A percentile compares a stretch with the other conserved stretches of the same genome.
Evolutionary conservation across 371 early-diverging fungal genomes (phyloP).

Genomic region (Syncephalastrum monosporum): DNA sequence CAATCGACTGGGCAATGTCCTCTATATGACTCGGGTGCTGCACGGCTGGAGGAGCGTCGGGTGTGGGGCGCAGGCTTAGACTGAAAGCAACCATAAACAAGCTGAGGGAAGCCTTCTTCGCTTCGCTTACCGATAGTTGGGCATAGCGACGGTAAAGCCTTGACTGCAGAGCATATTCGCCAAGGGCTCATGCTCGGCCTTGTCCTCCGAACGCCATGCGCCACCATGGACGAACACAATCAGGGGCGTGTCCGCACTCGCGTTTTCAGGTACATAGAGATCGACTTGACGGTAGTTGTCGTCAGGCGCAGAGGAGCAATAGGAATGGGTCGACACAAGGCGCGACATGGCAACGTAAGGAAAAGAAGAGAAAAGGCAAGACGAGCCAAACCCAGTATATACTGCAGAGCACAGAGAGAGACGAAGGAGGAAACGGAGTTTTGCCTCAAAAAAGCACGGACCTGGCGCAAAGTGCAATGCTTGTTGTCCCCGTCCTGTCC

Average conservation of each 20-base stretch:
- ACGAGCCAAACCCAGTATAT: too few species aligned
- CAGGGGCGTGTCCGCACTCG: conserved; percentile 35
- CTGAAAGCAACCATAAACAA: conserved; percentile 12
- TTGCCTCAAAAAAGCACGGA: too few species aligned
- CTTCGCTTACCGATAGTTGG: conserved; percentile 63
- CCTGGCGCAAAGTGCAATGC: too few species aligned
- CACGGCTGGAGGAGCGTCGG: conserved; percentile 15
- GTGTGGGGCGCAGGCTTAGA: conserved; percentile 26
- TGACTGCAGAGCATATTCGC: conserved; percentile 38
- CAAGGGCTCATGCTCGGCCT: conserved; percentile 52
- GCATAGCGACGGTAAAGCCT: conserved; percentile 59
- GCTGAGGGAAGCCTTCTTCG: background rate
- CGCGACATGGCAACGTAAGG: conserved; percentile 1
- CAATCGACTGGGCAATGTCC: conserved; percentile 55
- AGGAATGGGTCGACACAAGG: background rate
- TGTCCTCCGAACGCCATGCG: conserved; percentile 82
- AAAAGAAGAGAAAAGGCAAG: background rate
- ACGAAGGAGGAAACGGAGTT: too few species aligned
- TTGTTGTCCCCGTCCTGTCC: too few species aligned
- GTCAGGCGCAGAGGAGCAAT: conserved; percentile 1
- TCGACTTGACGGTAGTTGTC: conserved; percentile 20
- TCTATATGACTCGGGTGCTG: conserved; percentile 61
- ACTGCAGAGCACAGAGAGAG: too few species aligned
- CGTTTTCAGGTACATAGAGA: conserved; percentile 22
- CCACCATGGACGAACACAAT: conserved; percentile 81